Percentiles rank a stretch among this genome's conserved stretches.
Conservation (phyloP, 352 stramenopile genomes). For the Globisporangium paddicum region DNA sequence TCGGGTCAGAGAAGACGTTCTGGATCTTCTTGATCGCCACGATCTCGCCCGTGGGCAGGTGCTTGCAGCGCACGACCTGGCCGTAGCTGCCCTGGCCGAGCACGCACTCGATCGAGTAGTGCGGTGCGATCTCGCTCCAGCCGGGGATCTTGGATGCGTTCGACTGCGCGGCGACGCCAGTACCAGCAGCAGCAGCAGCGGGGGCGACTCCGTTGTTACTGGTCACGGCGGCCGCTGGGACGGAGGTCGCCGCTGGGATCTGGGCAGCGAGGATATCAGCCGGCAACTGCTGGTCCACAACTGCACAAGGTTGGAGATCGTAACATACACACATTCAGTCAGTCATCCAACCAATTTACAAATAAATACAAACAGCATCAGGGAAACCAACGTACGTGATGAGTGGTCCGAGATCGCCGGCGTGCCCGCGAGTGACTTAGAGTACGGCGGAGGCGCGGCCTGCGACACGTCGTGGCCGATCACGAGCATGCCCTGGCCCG, state of each 20-base stretch:
- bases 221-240: not conserved
- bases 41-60: conserved; percentile 83
- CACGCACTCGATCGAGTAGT: conserved; percentile 85
- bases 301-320: conserved; percentile 1
- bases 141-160: conserved; percentile 75
- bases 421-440: conserved; percentile 43
- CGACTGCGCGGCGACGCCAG: conserved; percentile 23
- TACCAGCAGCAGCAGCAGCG: not conserved
- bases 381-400: conserved; percentile 44
- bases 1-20: conserved; percentile 85
- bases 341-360: not conserved
- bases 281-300: conserved; percentile 11
- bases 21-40: conserved; percentile 89
- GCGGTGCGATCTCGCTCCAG: conserved; percentile 75
- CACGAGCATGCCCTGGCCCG: conserved; percentile 78
- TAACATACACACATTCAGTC: not conserved
- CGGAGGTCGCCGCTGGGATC: not conserved
- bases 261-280: not conserved
- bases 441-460: conserved; percentile 37
- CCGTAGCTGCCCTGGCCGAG: conserved; percentile 83
- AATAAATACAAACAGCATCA: too few relatives aligned
- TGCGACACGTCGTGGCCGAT: conserved; percentile 64
- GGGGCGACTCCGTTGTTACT: not conserved
- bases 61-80: conserved; percentile 85
- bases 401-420: conserved; percentile 44